phyloP scores from a whole-genome alignment of 108 stramenopile species.

The Cyclostephanos invisitatus region DNA sequence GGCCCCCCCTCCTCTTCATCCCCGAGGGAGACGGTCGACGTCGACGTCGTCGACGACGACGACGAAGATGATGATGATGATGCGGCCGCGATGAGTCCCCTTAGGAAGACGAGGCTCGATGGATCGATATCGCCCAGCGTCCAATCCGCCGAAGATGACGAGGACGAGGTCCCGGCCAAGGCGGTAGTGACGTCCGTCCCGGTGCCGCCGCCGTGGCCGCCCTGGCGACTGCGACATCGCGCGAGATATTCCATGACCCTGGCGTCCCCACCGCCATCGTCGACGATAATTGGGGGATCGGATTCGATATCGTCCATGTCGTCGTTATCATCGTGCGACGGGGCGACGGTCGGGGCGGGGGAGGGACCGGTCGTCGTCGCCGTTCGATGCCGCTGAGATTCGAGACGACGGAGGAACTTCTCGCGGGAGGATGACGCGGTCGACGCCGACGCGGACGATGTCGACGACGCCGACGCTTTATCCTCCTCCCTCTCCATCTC shows the following conservation, averaged over 20 bases:
- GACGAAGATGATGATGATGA: neutral
- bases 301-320: neutral
- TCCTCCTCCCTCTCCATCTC: neutral
- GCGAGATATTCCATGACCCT: neutral
- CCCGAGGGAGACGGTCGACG: neutral
- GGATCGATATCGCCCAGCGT: slow-evolving; percentile 23
- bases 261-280: too few species aligned
- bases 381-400: neutral
- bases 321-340: neutral
- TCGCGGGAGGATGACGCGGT: neutral
- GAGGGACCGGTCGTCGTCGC: neutral
- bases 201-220: neutral
- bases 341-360: too few species aligned
- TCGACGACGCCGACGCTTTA: too few species aligned
- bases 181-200: neutral
- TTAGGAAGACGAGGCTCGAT: slow-evolving; percentile 24
- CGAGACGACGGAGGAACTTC: neutral
- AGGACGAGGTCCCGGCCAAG: neutral
- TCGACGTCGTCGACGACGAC: neutral
- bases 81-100: slow-evolving; percentile 2
- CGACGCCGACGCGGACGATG: neutral
- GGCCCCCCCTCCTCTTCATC: too few species aligned
- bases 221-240: neutral
- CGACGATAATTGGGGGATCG: neutral
- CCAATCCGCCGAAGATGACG: slow-evolving; percentile 14